phyloP scores from a whole-genome alignment of 2,329 filamentous ascomycete genomes.

The Cordyceps javanica region DNA sequence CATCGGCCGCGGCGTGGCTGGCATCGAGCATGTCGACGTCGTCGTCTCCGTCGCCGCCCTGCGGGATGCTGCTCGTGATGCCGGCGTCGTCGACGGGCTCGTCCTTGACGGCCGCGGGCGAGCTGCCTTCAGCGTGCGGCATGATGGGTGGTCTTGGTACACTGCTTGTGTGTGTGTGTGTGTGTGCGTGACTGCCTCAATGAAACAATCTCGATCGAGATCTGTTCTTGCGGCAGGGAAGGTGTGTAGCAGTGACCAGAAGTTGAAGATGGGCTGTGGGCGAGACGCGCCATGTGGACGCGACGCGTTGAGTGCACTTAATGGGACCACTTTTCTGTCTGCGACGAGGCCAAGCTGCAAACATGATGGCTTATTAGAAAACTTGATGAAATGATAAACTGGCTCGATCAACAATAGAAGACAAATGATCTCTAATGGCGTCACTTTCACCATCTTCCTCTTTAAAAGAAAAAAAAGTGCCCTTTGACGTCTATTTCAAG shows the following conservation, averaged over 20 bases:
- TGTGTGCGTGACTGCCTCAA: too few species aligned
- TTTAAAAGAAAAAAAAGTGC: too few species aligned
- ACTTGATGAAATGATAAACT: too few species aligned
- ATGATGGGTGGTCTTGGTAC: constrained; percentile 22
- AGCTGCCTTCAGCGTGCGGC: constrained; percentile 35
- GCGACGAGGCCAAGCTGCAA: too few species aligned
- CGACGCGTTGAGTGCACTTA: constrained; percentile 10
- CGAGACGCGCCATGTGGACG: constrained; percentile 6
- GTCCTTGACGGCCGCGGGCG: constrained; percentile 25
- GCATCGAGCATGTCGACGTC: constrained; percentile 38
- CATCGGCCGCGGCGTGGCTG: constrained; percentile 18
- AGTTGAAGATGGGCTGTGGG: neutral
- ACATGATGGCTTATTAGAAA: too few species aligned
- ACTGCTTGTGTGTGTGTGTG: neutral
- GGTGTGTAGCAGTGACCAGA: neutral
- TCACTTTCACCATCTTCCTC: too few species aligned
- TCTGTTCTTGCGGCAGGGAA: neutral
- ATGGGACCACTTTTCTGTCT: neutral
- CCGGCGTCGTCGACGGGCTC: constrained; percentile 29
- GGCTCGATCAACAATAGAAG: too few species aligned
- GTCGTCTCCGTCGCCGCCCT: constrained; percentile 24
- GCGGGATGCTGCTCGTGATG: constrained; percentile 23
- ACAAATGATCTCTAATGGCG: too few species aligned
- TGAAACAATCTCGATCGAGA: neutral
- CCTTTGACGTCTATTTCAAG: too few species aligned